Evolutionary conservation across 2,329 filamentous ascomycete species (phyloP).

Genomic region (Acrodontium crateriforme): DNA sequence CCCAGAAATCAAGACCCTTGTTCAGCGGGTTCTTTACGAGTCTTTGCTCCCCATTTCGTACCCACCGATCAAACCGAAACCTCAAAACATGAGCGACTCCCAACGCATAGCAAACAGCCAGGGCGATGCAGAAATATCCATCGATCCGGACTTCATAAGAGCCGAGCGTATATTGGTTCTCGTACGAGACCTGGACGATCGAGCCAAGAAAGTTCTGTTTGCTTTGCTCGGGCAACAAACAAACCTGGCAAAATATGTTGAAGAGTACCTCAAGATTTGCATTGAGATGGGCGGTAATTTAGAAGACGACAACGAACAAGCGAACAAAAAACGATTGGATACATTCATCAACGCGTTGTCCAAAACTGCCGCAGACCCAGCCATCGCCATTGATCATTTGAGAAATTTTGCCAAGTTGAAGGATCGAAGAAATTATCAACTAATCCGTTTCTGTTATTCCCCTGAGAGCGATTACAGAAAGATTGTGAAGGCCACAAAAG

Average conservation of each 20-base stretch:
- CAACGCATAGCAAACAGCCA: constrained; percentile 51
- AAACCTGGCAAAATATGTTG: constrained; percentile 57
- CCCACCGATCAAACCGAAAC: constrained; percentile 49
- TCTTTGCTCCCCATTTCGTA: constrained; percentile 80
- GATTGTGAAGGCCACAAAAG: constrained; percentile 77
- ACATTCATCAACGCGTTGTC: constrained; percentile 60
- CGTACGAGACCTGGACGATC: constrained; percentile 61
- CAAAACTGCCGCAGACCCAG: constrained; percentile 61
- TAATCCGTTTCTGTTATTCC: constrained; percentile 73
- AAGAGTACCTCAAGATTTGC: constrained; percentile 67
- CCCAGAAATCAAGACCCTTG: constrained; percentile 64
- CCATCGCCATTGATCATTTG: constrained; percentile 60
- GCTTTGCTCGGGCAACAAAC: constrained; percentile 68
- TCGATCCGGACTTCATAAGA: constrained; percentile 62
- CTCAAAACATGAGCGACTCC: constrained; percentile 35
- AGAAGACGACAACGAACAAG: constrained; percentile 53
- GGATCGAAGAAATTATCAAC: constrained; percentile 77
- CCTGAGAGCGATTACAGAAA: constrained; percentile 85
- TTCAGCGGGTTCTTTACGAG: constrained; percentile 78
- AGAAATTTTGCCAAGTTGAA: constrained; percentile 85
- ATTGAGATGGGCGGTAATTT: constrained; percentile 84
- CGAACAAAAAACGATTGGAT: constrained; percentile 55
- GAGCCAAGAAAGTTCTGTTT: constrained; percentile 77
- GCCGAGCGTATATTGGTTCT: constrained; percentile 74
- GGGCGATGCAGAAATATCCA: constrained; percentile 25